phyloP scores from a whole-genome alignment of 306 rosid species.

The Corylus americana region DNA sequence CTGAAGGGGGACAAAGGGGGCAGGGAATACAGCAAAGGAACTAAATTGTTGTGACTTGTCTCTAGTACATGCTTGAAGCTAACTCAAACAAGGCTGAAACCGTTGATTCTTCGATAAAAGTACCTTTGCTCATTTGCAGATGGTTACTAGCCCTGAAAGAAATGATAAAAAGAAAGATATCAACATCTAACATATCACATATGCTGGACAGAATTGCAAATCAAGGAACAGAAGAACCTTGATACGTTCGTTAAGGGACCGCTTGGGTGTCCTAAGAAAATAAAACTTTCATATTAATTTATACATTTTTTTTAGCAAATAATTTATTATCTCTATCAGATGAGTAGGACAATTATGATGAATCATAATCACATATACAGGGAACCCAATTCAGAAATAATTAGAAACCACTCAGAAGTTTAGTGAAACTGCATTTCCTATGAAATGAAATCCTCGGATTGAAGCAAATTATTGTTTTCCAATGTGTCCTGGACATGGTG shows the following conservation, averaged over 20 bases:
- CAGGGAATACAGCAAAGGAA: constrained; percentile 8
- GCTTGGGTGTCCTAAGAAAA: constrained; percentile 1
- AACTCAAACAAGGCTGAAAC: constrained; percentile 6
- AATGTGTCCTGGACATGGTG: not conserved
- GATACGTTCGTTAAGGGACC: not conserved
- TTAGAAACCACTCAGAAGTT: not conserved
- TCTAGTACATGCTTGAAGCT: constrained; percentile 6
- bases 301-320: not conserved
- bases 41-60: constrained; percentile 16
- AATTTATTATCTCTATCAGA: not conserved
- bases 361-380: not conserved
- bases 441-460: not conserved
- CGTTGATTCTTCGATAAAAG: not conserved
- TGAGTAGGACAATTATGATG: not conserved
- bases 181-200: not conserved
- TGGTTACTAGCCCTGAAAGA: constrained; percentile 38
- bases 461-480: not conserved
- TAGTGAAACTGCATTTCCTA: not conserved
- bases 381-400: not conserved
- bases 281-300: not conserved
- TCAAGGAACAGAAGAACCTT: constrained; percentile 4
- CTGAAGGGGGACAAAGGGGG: not conserved
- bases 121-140: constrained; percentile 14
- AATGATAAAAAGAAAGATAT: constrained; percentile 6
- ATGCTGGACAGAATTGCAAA: not conserved